phyloP scores from a whole-genome alignment of 2,329 filamentous ascomycete genomes.

The Pochonia chlamydosporia region DNA sequence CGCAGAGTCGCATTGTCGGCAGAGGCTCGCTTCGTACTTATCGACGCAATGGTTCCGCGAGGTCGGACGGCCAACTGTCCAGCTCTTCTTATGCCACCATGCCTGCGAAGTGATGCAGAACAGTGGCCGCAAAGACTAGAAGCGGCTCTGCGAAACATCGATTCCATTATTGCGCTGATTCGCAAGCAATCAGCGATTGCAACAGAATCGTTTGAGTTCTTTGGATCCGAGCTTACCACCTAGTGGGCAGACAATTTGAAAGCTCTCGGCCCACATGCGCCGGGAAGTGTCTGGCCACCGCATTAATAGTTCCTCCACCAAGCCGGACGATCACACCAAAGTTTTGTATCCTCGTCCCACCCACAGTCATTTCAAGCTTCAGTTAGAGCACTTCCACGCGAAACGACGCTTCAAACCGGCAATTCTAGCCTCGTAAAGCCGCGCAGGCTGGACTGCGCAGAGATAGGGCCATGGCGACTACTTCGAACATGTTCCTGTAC shows the following conservation, averaged over 20 bases:
- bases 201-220: not conserved
- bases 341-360: conserved; percentile 25
- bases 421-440: conserved; percentile 27
- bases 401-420: conserved; percentile 16
- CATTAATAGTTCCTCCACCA: conserved; percentile 30
- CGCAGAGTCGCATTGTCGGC: conserved; percentile 14
- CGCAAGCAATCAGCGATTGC: not conserved
- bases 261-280: conserved; percentile 25
- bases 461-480: conserved; percentile 77
- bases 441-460: conserved; percentile 46
- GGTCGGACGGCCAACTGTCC: conserved; percentile 20
- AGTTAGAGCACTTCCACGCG: conserved; percentile 4
- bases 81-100: conserved; percentile 17
- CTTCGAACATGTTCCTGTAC: conserved; percentile 98
- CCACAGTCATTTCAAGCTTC: conserved; percentile 7
- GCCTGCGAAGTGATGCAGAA: conserved; percentile 27
- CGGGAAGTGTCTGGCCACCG: too few species aligned
- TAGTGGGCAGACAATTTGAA: conserved; percentile 8
- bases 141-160: conserved; percentile 32
- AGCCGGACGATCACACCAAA: conserved; percentile 19
- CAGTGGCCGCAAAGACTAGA: conserved; percentile 35
- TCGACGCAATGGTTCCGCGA: conserved; percentile 17
- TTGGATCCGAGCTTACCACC: not conserved
- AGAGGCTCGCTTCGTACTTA: conserved; percentile 13
- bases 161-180: conserved; percentile 28